Evolutionary conservation across 352 stramenopile species (phyloP).

Genomic region (Hyaloperonospora arabidopsidis): DNA sequence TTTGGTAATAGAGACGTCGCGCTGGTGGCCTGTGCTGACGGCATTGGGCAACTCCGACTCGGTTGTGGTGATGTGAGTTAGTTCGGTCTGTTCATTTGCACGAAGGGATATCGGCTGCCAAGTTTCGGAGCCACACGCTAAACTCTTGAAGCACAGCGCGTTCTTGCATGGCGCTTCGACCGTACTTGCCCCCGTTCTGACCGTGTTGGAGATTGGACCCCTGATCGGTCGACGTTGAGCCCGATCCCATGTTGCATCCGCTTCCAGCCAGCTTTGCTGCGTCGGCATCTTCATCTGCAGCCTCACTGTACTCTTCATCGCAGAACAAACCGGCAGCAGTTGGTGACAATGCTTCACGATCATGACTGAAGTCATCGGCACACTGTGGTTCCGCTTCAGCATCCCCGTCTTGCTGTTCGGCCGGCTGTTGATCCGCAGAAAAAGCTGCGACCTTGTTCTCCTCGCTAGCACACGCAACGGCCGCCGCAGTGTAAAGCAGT

Average conservation of each 20-base stretch:
- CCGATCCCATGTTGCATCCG: conserved; percentile 1
- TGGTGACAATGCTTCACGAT: conserved; percentile 30
- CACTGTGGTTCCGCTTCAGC: conserved; percentile 4
- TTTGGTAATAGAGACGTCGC: too few relatives aligned
- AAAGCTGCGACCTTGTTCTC: conserved; percentile 9
- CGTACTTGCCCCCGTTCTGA: conserved; percentile 3
- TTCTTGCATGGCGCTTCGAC: conserved; percentile 47
- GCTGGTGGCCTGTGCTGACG: too few relatives aligned
- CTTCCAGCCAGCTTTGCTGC: conserved; percentile 3
- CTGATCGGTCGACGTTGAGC: conserved; percentile 2
- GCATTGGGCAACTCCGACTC: background rate
- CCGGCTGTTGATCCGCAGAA: background rate
- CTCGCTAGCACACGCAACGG: conserved; percentile 28
- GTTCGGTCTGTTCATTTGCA: conserved; percentile 12
- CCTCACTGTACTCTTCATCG: conserved; percentile 57
- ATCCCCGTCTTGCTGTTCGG: conserved; percentile 5
- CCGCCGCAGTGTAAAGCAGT: conserved; percentile 39
- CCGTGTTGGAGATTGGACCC: conserved; percentile 4
- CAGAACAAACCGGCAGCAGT: conserved; percentile 47
- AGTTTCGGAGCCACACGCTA: conserved; percentile 65
- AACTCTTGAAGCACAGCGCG: conserved; percentile 74
- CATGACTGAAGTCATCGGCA: conserved; percentile 9
- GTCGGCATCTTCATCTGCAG: conserved; percentile 15
- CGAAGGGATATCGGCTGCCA: conserved; percentile 21
- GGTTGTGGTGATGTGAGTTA: background rate